Conservation (phyloP, 208 protist genomes). For the Crithidia brevicula region DNA sequence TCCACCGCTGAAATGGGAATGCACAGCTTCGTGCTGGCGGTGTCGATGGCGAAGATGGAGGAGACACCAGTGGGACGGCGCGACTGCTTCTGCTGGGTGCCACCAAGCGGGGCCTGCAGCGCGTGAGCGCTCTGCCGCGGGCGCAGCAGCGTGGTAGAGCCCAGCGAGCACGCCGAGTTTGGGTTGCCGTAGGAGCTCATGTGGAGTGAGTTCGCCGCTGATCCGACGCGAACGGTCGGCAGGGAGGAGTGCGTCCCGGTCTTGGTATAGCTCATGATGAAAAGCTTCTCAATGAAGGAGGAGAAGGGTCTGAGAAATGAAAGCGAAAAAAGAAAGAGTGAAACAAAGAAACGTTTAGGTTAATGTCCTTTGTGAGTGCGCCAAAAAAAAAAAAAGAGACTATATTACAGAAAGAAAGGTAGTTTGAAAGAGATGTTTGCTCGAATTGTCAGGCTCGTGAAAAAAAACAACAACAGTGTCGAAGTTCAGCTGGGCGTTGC, state of each 20-base stretch:
- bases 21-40: constrained; percentile 79
- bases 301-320: not conserved
- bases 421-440: no score
- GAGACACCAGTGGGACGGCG: not conserved
- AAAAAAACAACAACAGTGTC: no score
- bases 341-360: not conserved
- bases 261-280: constrained; percentile 20
- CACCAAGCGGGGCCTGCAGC: not conserved
- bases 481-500: no score
- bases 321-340: not conserved
- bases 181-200: constrained; percentile 15
- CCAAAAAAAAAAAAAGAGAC: not conserved
- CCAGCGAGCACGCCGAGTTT: constrained; percentile 24
- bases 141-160: constrained; percentile 18
- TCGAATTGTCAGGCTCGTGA: no score
- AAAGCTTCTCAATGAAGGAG: constrained; percentile 1
- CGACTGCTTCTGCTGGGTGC: not conserved
- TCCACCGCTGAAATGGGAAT: constrained; percentile 71
- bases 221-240: constrained; percentile 19
- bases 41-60: constrained; percentile 77
- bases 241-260: constrained; percentile 17
- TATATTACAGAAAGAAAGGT: not conserved
- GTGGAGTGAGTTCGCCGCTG: constrained; percentile 12
- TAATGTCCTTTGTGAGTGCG: no score
- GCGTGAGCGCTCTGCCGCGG: constrained; percentile 18